These are phyloP conservation scores for Yarrowia sp. DNA, from an alignment of 805 yeast species.

Conservation along the genomic window DNA sequence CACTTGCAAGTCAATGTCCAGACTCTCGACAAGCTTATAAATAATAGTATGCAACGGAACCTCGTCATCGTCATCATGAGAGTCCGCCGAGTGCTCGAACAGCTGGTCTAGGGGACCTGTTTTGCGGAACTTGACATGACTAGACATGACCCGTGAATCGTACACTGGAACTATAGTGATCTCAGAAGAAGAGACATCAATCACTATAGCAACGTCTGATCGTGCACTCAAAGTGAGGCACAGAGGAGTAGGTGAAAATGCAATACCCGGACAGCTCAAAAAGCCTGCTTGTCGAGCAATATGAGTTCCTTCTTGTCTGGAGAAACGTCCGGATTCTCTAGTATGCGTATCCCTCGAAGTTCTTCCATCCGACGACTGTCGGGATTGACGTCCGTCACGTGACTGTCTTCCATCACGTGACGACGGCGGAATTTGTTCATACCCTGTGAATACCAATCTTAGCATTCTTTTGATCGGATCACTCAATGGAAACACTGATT, in stretches of 20 bases:
- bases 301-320: not conserved
- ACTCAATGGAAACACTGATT: conserved; percentile 16
- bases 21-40: conserved; percentile 11
- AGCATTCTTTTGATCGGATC: conserved; percentile 7
- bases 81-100: conserved; percentile 5
- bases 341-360: not conserved
- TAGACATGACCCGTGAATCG: conserved; percentile 21
- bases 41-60: conserved; percentile 24
- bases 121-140: conserved; percentile 18
- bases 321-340: conserved; percentile 9
- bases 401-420: conserved; percentile 12
- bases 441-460: conserved; percentile 19
- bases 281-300: conserved; percentile 4
- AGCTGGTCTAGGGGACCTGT: not conserved
- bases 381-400: not conserved
- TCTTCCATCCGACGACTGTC: not conserved
- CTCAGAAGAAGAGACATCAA: conserved; percentile 4
- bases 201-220: conserved; percentile 7
- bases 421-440: not conserved
- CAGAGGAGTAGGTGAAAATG: conserved; percentile 14
- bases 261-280: conserved; percentile 16
- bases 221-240: conserved; percentile 36
- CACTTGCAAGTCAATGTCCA: conserved; percentile 10
- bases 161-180: conserved; percentile 20
- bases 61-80: conserved; percentile 29